Percentiles rank a stretch among this genome's conserved stretches.
phyloP scores from a whole-genome alignment of 2,329 filamentous ascomycete species.

The Aschersonia sp. region DNA sequence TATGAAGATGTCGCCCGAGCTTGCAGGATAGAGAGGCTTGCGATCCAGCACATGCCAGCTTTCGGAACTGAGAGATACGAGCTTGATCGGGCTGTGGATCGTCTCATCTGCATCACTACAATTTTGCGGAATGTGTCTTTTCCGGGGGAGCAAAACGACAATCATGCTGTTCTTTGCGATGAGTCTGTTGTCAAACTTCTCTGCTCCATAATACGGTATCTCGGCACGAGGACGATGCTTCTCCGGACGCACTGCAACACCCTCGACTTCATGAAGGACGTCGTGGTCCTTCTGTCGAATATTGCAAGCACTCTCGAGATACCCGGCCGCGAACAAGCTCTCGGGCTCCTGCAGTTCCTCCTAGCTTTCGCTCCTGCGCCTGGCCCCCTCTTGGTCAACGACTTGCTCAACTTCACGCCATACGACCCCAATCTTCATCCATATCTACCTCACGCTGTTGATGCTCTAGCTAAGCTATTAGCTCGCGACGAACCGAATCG shows the following conservation, averaged over 20 bases:
- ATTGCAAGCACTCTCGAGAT: slow-evolving; percentile 68
- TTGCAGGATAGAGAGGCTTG: slow-evolving; percentile 60
- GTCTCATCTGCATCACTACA: slow-evolving; percentile 78
- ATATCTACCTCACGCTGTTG: slow-evolving; percentile 80
- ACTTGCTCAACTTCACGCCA: slow-evolving; percentile 57
- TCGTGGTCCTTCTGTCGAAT: slow-evolving; percentile 80
- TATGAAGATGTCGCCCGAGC: slow-evolving; percentile 80
- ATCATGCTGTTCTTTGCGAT: slow-evolving; percentile 62
- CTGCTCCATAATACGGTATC: slow-evolving; percentile 67
- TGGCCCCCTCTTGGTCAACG: slow-evolving; percentile 41
- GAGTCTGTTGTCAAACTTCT: slow-evolving; percentile 70
- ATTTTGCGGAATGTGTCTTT: slow-evolving; percentile 91
- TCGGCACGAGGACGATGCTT: slow-evolving; percentile 81
- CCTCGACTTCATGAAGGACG: slow-evolving; percentile 94
- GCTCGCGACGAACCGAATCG: slow-evolving; percentile 90
- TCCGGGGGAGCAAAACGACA: slow-evolving; percentile 42
- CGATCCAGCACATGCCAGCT: slow-evolving; percentile 54
- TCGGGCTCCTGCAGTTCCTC: slow-evolving; percentile 76
- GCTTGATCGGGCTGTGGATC: slow-evolving; percentile 73
- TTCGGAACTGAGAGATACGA: slow-evolving; percentile 70
- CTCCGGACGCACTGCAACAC: slow-evolving; percentile 72
- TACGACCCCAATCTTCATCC: slow-evolving; percentile 73
- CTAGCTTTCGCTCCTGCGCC: slow-evolving; percentile 79
- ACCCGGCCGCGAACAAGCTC: slow-evolving; percentile 72
- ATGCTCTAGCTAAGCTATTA: slow-evolving; percentile 79